Conservation (phyloP, 2,329 filamentous ascomycete genomes). For the Fusarium sp. region DNA sequence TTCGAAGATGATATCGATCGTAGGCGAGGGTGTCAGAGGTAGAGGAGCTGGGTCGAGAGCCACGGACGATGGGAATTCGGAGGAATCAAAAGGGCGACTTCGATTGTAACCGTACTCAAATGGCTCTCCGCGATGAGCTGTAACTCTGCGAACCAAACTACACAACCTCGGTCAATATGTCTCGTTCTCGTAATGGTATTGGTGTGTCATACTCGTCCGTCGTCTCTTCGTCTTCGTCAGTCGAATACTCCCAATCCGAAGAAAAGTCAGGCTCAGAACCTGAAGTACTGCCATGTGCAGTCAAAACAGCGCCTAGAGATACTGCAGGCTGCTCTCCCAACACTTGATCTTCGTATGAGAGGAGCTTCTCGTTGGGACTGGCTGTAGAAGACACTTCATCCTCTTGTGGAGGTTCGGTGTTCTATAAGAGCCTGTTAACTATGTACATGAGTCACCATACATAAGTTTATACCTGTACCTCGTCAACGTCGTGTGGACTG, state of each 20-base stretch:
- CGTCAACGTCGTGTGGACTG: not conserved
- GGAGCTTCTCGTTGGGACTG: slow-evolving; percentile 4
- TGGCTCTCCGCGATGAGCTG: slow-evolving; percentile 22
- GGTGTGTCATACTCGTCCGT: slow-evolving; percentile 38
- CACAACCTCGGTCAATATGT: not conserved
- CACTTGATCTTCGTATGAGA: slow-evolving; percentile 13
- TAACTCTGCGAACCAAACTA: slow-evolving; percentile 36
- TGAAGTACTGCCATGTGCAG: slow-evolving; percentile 36
- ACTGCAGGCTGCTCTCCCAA: slow-evolving; percentile 3
- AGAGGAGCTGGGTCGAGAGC: slow-evolving; percentile 2
- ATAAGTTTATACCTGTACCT: slow-evolving; percentile 16
- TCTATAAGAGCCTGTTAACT: slow-evolving; percentile 1
- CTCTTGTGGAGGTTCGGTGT: slow-evolving; percentile 1
- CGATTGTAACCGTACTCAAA: slow-evolving; percentile 20
- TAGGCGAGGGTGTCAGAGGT: slow-evolving; percentile 9
- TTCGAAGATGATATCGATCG: slow-evolving; percentile 44
- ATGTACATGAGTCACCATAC: not conserved
- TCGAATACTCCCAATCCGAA: slow-evolving; percentile 40
- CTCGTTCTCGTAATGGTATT: not conserved
- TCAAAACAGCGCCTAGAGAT: slow-evolving; percentile 11
- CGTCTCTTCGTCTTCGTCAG: slow-evolving; percentile 41
- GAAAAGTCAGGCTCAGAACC: slow-evolving; percentile 41
- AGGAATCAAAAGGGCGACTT: slow-evolving; percentile 23
- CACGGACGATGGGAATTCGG: not conserved
- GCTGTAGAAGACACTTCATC: not conserved